phyloP scores from a whole-genome alignment of 2,329 filamentous ascomycete genomes.

The Gaeumannomyces sp. region DNA sequence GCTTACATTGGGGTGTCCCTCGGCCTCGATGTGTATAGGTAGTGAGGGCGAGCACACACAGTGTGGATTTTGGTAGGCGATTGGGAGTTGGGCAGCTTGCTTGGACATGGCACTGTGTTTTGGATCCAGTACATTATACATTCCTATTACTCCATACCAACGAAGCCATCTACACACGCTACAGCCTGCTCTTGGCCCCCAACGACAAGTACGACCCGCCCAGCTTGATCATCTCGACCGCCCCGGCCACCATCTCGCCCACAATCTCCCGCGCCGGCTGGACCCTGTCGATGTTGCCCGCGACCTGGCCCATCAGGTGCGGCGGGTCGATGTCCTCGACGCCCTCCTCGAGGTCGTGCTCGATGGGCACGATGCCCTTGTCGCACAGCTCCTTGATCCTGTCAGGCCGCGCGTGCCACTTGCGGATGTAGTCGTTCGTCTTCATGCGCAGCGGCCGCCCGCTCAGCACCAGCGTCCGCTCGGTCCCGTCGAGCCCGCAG shows the following conservation, averaged over 20 bases:
- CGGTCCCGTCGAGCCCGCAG: conserved; percentile 74
- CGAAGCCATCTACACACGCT: not conserved
- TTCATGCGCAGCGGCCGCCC: conserved; percentile 76
- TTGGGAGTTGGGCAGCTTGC: no score
- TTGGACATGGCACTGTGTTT: no score
- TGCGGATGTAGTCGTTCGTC: conserved; percentile 75
- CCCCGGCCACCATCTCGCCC: conserved; percentile 81
- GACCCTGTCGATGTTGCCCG: conserved; percentile 68
- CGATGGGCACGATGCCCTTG: conserved; percentile 71
- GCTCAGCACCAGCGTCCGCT: conserved; percentile 74
- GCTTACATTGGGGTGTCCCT: not conserved
- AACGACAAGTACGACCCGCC: conserved; percentile 53
- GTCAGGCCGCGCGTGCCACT: conserved; percentile 71
- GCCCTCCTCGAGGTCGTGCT: conserved; percentile 72
- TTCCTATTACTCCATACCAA: not conserved
- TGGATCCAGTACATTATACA: no score
- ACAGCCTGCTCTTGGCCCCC: conserved; percentile 6
- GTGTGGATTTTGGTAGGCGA: no score
- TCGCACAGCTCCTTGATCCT: conserved; percentile 72
- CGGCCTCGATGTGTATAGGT: no score
- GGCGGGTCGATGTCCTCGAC: conserved; percentile 73
- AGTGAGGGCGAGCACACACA: no score
- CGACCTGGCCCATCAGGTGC: conserved; percentile 91
- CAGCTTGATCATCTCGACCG: conserved; percentile 58
- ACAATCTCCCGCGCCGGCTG: conserved; percentile 81